phyloP scores from a whole-genome alignment of 495 filamentous ascomycete species.

The Talaromyces liani region DNA sequence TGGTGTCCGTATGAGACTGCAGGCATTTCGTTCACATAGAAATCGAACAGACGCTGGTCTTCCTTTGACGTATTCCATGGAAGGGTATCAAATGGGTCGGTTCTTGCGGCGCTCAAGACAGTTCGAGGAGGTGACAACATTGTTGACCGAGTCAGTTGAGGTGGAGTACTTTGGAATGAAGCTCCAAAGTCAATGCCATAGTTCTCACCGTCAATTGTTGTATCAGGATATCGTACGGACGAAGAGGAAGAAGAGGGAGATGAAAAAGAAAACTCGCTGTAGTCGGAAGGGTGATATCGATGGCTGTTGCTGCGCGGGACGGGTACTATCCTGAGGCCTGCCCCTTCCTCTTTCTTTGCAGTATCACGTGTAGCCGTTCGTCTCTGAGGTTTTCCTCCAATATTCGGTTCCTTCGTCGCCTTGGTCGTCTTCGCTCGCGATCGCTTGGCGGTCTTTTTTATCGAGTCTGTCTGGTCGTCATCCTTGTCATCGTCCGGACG shows the following conservation, averaged over 20 bases:
- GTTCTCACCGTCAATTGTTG: background rate
- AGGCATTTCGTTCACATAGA: constrained; percentile 34
- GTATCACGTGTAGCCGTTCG: background rate
- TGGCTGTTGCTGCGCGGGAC: background rate
- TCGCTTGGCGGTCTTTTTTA: constrained; percentile 13
- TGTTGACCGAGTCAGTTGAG: background rate
- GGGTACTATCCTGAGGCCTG: background rate
- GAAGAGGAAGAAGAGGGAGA: background rate
- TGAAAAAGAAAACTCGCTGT: background rate
- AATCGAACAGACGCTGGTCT: constrained; percentile 28
- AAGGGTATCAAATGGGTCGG: constrained; percentile 29
- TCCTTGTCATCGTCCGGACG: background rate
- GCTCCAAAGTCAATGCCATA: background rate
- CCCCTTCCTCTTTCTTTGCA: background rate
- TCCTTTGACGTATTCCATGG: constrained; percentile 25
- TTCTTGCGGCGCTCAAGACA: constrained; percentile 29
- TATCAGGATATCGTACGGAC: background rate
- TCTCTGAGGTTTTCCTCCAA: background rate
- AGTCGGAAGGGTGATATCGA: background rate
- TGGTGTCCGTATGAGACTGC: constrained; percentile 30
- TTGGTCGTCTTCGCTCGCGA: background rate
- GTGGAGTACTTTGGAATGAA: background rate
- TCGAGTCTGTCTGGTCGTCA: background rate
- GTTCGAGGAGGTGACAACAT: constrained; percentile 25
- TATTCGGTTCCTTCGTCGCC: background rate